Percentiles rank a stretch among this genome's conserved stretches.
phyloP scores from a whole-genome alignment of 495 filamentous ascomycete species.

The Astrothelium subdiscretum region DNA sequence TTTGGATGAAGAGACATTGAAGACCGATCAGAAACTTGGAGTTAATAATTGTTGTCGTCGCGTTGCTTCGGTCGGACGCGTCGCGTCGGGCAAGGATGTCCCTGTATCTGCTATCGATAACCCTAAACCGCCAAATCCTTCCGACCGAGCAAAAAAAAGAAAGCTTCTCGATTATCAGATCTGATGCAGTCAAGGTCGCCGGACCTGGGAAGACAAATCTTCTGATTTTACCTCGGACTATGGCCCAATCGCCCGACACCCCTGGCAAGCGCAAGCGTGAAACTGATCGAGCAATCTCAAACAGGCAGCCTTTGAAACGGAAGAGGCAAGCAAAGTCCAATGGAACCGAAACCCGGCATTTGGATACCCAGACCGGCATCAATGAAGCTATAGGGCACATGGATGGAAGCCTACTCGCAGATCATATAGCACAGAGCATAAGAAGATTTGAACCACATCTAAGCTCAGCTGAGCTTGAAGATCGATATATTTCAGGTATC shows the following conservation, averaged over 20 bases:
- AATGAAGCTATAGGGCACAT: constrained; percentile 72
- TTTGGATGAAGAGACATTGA: background rate
- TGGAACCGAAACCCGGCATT: constrained; percentile 42
- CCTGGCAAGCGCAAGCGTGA: constrained; percentile 2
- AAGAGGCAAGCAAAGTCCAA: constrained; percentile 46
- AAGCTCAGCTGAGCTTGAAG: constrained; percentile 70
- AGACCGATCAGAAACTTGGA: background rate
- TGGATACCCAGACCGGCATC: constrained; percentile 52
- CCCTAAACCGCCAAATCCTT: background rate
- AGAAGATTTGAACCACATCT: constrained; percentile 67
- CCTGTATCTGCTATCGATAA: background rate
- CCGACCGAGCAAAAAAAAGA: too few species aligned
- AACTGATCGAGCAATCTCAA: constrained; percentile 1
- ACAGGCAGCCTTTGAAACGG: constrained; percentile 37
- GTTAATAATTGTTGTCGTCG: background rate
- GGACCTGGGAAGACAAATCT: background rate
- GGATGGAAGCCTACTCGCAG: constrained; percentile 71
- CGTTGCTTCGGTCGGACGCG: background rate
- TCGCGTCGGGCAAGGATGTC: background rate
- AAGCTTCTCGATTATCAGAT: background rate
- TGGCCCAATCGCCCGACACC: background rate
- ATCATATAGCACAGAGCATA: constrained; percentile 70
- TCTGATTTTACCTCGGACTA: background rate
- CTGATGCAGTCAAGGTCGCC: background rate
- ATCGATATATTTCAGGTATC: constrained; percentile 68